Base-by-base conservation (phyloP, 169 alveolate species). In the Miamiensis avidus region DNA sequence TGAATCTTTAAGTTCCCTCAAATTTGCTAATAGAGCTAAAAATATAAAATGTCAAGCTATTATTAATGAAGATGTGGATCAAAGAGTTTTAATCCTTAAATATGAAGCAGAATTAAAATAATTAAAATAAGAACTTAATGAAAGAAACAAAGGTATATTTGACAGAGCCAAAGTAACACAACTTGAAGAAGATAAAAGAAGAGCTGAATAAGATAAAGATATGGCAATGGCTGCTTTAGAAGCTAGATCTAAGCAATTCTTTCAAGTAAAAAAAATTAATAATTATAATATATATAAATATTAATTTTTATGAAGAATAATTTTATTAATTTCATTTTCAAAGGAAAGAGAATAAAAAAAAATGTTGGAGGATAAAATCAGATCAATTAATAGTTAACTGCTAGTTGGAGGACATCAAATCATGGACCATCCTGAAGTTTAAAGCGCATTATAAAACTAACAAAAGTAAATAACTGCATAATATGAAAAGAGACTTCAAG, bases 21-120 rank as follows among this genome's bases (percentile, higher is more conserved):
- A 96, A 86, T 97, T 97, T 82, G 98, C 98, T 0, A 96, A 96
- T 74, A 92, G 99, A 81, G 99, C 99, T 11, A 97, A 96, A 88
- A 95, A 95, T 81, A 96, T 97, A 27, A 93, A 93, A 84, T 95
- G 95, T 91, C 74, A 90, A 26, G 93, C 97, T 30, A 91, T 90
- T 64, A 86, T 96, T 79, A 89, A 96, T 82, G 97, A 92, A 87
- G 97, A 93, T 85, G 96, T 95, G 0, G 97, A 95, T 85, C 86
- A 93, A 83, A 89, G 94, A 82, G 97, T 97, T 29, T 88, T 95
- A 16, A 82, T 95, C 31, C 83, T 97, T 65, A 92, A 94, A 86
- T 96, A 96, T 88, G 98, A 96, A 92, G 49, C 82, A 6, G 98
- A 96, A 84, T 88, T 96, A 31, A 89, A 90, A 82, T 91, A 91